Conservation (phyloP, 1,284 basidiomycete genomes). For the Tremellales sp. region DNA sequence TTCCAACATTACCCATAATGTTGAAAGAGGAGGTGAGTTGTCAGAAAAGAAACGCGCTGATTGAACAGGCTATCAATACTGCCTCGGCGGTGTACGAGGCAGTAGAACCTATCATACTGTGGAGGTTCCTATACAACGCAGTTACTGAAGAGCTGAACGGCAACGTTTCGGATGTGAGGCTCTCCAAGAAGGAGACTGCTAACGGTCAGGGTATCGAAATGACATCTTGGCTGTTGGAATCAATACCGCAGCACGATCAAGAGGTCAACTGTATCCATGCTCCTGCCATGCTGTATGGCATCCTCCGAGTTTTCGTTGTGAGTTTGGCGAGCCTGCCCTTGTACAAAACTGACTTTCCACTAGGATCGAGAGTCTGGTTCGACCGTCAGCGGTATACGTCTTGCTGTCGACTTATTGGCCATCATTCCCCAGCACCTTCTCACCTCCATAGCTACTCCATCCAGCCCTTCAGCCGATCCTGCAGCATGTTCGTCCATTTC, state of each 20-base stretch:
- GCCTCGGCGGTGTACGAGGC: slow-evolving; percentile 88
- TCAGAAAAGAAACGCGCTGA: slow-evolving; percentile 10
- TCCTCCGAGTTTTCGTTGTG: too few species aligned
- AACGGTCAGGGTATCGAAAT: slow-evolving; percentile 36
- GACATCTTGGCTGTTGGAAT: slow-evolving; percentile 48
- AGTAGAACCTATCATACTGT: slow-evolving; percentile 81
- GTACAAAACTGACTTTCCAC: too few species aligned
- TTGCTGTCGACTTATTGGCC: too few species aligned
- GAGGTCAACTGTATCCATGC: slow-evolving; percentile 40
- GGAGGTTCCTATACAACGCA: slow-evolving; percentile 65
- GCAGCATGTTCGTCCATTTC: too few species aligned
- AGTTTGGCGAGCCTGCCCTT: too few species aligned
- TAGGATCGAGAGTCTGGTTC: too few species aligned
- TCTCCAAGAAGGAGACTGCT: not conserved
- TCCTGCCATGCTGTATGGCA: slow-evolving; percentile 18
- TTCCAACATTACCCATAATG: not conserved
- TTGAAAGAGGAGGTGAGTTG: slow-evolving; percentile 14
- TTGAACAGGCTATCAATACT: slow-evolving; percentile 68
- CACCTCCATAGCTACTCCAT: too few species aligned
- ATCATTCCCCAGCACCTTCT: too few species aligned
- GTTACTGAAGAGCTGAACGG: slow-evolving; percentile 50
- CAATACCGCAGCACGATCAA: slow-evolving; percentile 53
- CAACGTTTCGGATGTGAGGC: slow-evolving; percentile 6
- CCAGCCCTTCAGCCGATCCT: too few species aligned
- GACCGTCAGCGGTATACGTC: too few species aligned